phyloP scores from a whole-genome alignment of 2,329 filamentous ascomycete species.

The Erysiphe neolycopersici region DNA sequence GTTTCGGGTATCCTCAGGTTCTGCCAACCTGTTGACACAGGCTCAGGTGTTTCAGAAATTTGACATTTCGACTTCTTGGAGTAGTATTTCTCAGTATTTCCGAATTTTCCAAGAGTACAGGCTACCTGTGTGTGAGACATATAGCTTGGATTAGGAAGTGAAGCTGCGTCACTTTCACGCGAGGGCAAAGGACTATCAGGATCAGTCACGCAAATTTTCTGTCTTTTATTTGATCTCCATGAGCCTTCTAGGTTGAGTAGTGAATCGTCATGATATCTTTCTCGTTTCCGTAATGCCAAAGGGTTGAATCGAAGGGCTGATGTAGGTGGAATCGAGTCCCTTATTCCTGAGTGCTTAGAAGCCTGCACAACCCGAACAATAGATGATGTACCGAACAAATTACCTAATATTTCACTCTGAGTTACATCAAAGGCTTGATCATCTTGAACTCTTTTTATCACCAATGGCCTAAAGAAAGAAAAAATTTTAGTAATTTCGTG shows the following conservation, averaged over 20 bases:
- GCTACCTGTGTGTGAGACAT: background rate
- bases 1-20: background rate
- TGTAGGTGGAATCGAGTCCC: conserved; percentile 13
- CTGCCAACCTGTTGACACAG: background rate
- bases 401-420: conserved; percentile 9
- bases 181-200: conserved; percentile 12
- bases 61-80: conserved; percentile 6
- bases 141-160: background rate
- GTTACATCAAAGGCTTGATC: conserved; percentile 12
- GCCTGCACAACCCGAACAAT: conserved; percentile 12
- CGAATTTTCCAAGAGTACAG: conserved; percentile 7
- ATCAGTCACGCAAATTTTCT: conserved; percentile 6
- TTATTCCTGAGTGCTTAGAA: conserved; percentile 4
- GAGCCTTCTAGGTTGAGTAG: conserved; percentile 1
- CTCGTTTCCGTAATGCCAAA: conserved; percentile 6
- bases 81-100: conserved; percentile 2
- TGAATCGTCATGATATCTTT: conserved; percentile 4
- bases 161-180: conserved; percentile 5
- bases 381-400: conserved; percentile 8
- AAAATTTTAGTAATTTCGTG: conserved; percentile 2
- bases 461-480: conserved; percentile 6
- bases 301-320: conserved; percentile 12
- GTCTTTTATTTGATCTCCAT: conserved; percentile 9
- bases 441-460: conserved; percentile 13
- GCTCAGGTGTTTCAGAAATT: conserved; percentile 3